Percentiles rank a stretch among this genome's conserved stretches.
These are phyloP conservation scores for Corchorus olitorius DNA, from an alignment of 345 rosid species.

Conservation along the genomic window DNA sequence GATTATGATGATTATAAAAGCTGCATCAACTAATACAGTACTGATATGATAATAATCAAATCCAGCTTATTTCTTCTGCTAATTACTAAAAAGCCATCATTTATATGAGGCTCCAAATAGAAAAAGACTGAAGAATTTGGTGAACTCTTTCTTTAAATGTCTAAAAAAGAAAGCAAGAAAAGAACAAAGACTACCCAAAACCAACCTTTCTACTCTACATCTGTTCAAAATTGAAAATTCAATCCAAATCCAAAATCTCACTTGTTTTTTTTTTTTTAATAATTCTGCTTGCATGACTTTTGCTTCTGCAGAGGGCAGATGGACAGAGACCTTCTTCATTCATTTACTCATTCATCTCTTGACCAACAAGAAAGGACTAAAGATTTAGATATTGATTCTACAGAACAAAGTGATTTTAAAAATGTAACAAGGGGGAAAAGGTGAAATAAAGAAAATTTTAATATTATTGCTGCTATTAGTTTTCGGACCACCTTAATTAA, in stretches of 20 bases:
- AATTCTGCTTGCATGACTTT: too few species aligned
- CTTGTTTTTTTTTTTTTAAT: not conserved
- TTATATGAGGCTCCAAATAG: not conserved
- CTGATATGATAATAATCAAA: not conserved
- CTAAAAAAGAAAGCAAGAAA: not conserved
- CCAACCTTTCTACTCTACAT: not conserved
- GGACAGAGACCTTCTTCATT: too few species aligned
- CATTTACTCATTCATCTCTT: not conserved
- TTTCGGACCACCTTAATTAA: not conserved
- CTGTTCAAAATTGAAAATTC: not conserved
- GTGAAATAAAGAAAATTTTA: not conserved
- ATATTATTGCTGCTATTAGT: not conserved
- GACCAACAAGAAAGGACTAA: not conserved
- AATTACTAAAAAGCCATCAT: not conserved
- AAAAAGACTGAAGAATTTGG: not conserved
- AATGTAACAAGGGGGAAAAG: too few species aligned
- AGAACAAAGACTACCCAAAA: not conserved
- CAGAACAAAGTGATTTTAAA: not conserved
- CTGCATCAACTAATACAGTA: not conserved
- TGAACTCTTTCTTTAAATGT: not conserved
- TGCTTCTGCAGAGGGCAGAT: not conserved
- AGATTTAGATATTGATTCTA: not conserved
- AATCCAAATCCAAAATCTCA: too few species aligned
- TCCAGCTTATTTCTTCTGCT: not conserved
- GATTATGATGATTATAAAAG: not conserved